Base-by-base conservation (phyloP, 805 yeast species). In the Nakazawaea wickerhamii region DNA sequence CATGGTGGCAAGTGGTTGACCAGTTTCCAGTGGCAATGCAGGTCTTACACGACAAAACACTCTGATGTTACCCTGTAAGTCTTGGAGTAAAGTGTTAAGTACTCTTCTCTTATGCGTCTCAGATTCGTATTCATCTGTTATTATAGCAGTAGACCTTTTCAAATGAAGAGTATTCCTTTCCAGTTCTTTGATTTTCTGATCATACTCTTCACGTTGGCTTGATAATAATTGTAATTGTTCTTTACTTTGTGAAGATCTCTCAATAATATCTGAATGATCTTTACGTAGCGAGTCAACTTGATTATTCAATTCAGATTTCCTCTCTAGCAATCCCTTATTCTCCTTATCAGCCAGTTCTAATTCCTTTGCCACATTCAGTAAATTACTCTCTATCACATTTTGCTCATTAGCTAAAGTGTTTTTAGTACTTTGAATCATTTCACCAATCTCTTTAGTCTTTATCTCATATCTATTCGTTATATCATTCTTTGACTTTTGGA, bases 41-140 rank as follows among this genome's bases (percentile, higher is more conserved):
- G 96, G 96, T 42, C 95, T 70, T 4, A 91, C 70, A 30, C 99
- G 70, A 57, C 97, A 91, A 53, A 82, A 87, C 0, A 91, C 97
- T 36, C 98, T 65, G 26, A 93, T 89, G 53, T 88, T 93, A 1
- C 99, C 98, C 59, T 89, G 85, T 30, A 91, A 59, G 46, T 87
- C 95, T 59, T 89, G 96, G 5, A 91, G 64, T 48, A 68, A 70
- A 55, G 86, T 81, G 54, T 88, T 96, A 1, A 85, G 58, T 11
- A 62, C 54, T 8, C 96, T 65, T 47, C 96, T 67, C 28, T 65
- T 54, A 0, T 66, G 59, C 50, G 84, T 91, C 46, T 75, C 78
- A 17, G 60, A 57, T 0, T 70, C 55, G 8, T 81, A 57, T 10
- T 23, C 30, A 3, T 46, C 38, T 13, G 19, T 43, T 7, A 39